phyloP scores from a whole-genome alignment of 768 basidiomycete genomes.

The Rhodotorula taiwanensis region DNA sequence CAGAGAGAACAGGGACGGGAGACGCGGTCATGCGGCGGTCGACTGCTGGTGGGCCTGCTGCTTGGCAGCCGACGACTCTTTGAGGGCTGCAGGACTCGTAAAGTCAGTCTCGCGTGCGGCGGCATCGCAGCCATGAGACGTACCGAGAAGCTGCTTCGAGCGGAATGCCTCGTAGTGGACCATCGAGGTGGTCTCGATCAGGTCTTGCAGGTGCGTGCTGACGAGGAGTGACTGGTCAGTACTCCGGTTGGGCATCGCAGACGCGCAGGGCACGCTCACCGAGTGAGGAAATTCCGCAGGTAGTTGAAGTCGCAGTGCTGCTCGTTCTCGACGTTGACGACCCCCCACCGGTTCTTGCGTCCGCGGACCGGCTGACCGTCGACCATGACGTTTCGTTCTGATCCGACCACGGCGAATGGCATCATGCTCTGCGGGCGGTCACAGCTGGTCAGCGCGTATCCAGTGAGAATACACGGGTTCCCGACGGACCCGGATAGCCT shows the following conservation, averaged over 20 bases:
- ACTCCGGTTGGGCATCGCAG: not conserved
- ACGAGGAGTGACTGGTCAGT: not conserved
- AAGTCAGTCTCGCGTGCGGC: not conserved
- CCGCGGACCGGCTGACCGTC: conserved; percentile 93
- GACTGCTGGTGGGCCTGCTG: conserved; percentile 10
- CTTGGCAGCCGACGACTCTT: conserved; percentile 67
- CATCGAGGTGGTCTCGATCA: conserved; percentile 97
- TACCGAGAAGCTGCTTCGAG: conserved; percentile 82
- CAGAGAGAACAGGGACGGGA: not conserved
- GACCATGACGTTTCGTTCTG: conserved; percentile 87
- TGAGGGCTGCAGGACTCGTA: conserved; percentile 56
- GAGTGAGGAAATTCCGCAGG: conserved; percentile 90
- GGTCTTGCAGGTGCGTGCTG: conserved; percentile 92
- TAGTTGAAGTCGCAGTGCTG: conserved; percentile 97
- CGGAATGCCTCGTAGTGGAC: conserved; percentile 99
- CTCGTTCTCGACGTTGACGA: conserved; percentile 95
- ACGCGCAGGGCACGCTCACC: conserved; percentile 49
- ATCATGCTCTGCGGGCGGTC: conserved; percentile 65
- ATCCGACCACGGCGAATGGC: conserved; percentile 96
- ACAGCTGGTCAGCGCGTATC: not conserved
- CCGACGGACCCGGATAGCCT: conserved; percentile 68
- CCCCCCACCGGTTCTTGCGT: conserved; percentile 96
- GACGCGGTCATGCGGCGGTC: not conserved
- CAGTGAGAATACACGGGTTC: not conserved
- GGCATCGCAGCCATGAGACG: too few relatives aligned